Base-by-base conservation (phyloP, 495 filamentous ascomycete species). In the Hypoxylon crocopeplum region DNA sequence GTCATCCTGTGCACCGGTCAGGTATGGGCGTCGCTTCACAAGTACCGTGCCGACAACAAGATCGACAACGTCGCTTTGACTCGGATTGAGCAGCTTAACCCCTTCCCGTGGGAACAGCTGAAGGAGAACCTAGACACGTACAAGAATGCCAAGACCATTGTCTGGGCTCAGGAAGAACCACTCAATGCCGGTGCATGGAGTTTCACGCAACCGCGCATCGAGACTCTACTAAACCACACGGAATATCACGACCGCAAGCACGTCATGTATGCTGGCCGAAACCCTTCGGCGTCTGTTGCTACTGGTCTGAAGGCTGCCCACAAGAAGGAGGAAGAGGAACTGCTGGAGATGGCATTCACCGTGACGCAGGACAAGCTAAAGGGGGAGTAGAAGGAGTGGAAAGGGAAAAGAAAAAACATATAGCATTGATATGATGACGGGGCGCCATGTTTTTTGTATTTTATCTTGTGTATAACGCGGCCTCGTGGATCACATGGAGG, bases 81-180 rank as follows among this genome's bases (percentile, higher is more conserved):
- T 37, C 92, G 94, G 68, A 86, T 98, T 65, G 94, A 98, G 79
- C 94, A 98, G 79, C 85, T 98, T 22, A 89, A 98, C 77, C 94
- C 94, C 67, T 98, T 98, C 92, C 94, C 94, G 4, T 98, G 94
- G 93, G 88, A 90, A 62, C 90, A 93, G 78, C 85, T 98, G 37
- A 87, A 88, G 75, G 93, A 97, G 72, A 97, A 97, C 81, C 81
- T 98, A 24, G 92, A 98, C 79, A 83, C 75, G 77, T 98, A 98
- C 78, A 89, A 92, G 72, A 98, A 98, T 72, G 91, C 94, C 69
- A 88, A 96, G 81, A 90, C 92, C 58, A 93, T 98, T 56, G 90
- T 98, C 53, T 98, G 92, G 91, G 84, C 81, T 54, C 94, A 98
- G 79, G 94, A 98, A 77, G 94, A 98, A 78, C 94, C 94, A 27